Evolutionary conservation across 306 rosid genomes (phyloP).

Genomic region (Casuarina glauca): DNA sequence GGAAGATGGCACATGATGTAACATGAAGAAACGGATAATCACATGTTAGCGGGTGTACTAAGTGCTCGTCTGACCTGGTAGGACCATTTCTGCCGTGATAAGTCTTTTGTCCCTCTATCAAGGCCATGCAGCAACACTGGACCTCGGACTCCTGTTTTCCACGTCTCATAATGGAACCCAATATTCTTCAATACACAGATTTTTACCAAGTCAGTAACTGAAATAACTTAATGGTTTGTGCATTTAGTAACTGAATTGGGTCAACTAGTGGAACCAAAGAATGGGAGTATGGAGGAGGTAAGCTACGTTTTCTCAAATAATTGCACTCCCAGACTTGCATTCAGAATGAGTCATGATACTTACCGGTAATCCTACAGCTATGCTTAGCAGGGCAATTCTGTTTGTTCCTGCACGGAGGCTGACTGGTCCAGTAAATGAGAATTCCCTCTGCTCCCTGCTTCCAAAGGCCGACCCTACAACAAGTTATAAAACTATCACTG

Average conservation of each 20-base stretch:
- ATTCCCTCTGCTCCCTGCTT: constrained; percentile 62
- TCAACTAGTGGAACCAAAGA: not conserved
- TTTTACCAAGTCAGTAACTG: constrained; percentile 6
- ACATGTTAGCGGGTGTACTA: not conserved
- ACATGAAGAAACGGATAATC: not conserved
- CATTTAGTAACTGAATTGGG: not conserved
- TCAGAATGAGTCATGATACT: constrained; percentile 28
- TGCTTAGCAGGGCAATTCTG: constrained; percentile 79
- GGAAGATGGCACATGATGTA: not conserved
- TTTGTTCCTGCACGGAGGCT: constrained; percentile 73
- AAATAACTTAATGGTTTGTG: not conserved
- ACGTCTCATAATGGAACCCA: constrained; percentile 75
- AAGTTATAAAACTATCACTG: constrained; percentile 12
- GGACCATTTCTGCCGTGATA: constrained; percentile 79
- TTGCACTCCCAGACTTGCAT: not conserved
- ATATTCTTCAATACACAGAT: constrained; percentile 52
- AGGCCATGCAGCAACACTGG: constrained; percentile 79
- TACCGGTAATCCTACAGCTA: constrained; percentile 92
- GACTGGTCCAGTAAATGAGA: constrained; percentile 63
- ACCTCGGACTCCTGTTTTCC: constrained; percentile 81
- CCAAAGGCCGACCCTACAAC: constrained; percentile 85
- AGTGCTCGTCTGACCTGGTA: constrained; percentile 60
- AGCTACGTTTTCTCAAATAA: not conserved
- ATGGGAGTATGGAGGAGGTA: not conserved
- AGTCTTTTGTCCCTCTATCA: constrained; percentile 61